phyloP scores from a whole-genome alignment of 2,329 filamentous ascomycete species.

The Seiridium cupressi region DNA sequence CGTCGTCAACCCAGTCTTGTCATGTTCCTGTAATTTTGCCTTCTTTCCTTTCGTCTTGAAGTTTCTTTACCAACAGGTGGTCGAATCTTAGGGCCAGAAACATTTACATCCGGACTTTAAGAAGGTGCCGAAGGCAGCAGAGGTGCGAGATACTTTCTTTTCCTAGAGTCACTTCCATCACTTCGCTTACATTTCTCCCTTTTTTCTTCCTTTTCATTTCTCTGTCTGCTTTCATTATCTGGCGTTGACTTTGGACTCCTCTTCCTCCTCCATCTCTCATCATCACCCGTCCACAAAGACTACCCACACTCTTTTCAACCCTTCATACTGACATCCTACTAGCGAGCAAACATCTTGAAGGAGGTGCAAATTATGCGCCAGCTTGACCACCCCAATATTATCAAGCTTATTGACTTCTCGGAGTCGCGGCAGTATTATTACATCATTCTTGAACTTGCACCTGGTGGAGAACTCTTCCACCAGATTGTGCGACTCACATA shows the following conservation, averaged over 20 bases:
- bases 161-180: slow-evolving; percentile 25
- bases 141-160: slow-evolving; percentile 71
- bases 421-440: slow-evolving; percentile 97
- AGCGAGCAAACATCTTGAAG: slow-evolving; percentile 97
- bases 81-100: slow-evolving; percentile 71
- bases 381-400: slow-evolving; percentile 92
- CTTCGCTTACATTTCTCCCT: slow-evolving; percentile 9
- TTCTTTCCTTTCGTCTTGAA: slow-evolving; percentile 26
- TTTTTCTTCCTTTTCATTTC: slow-evolving; percentile 22
- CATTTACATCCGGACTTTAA: slow-evolving; percentile 96
- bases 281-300: not conserved
- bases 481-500: slow-evolving; percentile 98
- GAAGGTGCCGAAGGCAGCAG: slow-evolving; percentile 90
- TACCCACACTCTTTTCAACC: not conserved
- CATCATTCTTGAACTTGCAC: slow-evolving; percentile 92
- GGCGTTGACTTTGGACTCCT: not conserved
- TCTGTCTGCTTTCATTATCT: slow-evolving; percentile 18
- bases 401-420: slow-evolving; percentile 89
- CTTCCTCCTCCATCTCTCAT: not conserved
- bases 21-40: slow-evolving; percentile 7
- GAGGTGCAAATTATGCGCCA: slow-evolving; percentile 99
- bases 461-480: slow-evolving; percentile 95
- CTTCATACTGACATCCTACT: slow-evolving; percentile 27
- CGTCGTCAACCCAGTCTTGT: slow-evolving; percentile 14
- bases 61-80: slow-evolving; percentile 53